Base-by-base conservation (phyloP, 805 yeast species). In the Metschnikowia baotianmanensis region DNA sequence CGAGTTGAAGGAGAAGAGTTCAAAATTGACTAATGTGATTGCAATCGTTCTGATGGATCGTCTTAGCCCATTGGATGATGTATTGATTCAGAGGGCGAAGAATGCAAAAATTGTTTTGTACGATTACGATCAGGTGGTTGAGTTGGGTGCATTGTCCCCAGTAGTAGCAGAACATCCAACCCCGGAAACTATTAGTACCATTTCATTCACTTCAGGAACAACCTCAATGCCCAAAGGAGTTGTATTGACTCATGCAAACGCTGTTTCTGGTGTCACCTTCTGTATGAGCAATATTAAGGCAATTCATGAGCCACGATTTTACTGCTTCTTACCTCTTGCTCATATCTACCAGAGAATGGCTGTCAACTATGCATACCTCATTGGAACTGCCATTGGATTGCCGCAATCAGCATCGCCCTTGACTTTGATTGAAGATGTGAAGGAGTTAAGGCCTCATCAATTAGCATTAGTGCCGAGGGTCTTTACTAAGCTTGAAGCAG, bases 161-260 rank as follows among this genome's bases (percentile, higher is more conserved):
- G 44, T 74, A 16, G 40, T 42, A 1, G 53, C 51, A 36, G 50
- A 60, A 13, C 56, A 59, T 18, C 71, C 72, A 8, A 50, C 50
- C 33, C 55, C 62, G 16, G 65, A 67, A 10, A 48, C 71, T 10
- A 46, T 61, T 18, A 67, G 60, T 48, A 69, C 75, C 17, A 67
- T 71, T 22, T 65, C 71, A 16, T 71, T 72, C 43, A 65, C 75
- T 33, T 83, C 86, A 6, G 73, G 77, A 30, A 81, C 87, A 17
- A 80, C 86, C n/a, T 76, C 81, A 31, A 52, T 61, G 40, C 87
- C 91, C 46, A 86, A 85, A 66, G 91, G 91, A 53, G 91, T 82
- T 19, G 77, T 80, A 22, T 65, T 83, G 46, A 37, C 50, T 8
- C 52, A 50, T 29, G 45, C 28, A 16, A 43, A 40, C 17, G 51